Conservation (phyloP, 2,329 filamentous ascomycete genomes). For the Fusarium musae region DNA sequence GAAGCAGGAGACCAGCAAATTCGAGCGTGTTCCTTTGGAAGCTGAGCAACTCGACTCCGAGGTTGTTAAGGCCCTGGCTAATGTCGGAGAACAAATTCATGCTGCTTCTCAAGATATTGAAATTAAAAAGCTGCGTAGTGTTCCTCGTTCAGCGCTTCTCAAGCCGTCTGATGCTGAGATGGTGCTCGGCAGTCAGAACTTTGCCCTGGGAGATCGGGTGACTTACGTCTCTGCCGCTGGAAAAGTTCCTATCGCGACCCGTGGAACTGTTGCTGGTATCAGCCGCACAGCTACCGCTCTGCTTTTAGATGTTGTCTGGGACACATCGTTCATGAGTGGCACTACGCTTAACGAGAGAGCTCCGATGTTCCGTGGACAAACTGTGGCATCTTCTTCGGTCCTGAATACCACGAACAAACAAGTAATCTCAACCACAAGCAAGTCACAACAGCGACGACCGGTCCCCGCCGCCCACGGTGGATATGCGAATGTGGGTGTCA, state of each 20-base stretch:
- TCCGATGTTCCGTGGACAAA: slow-evolving; percentile 92
- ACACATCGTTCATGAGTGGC: slow-evolving; percentile 95
- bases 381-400: slow-evolving; percentile 86
- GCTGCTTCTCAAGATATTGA: slow-evolving; percentile 63
- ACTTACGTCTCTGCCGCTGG: slow-evolving; percentile 94
- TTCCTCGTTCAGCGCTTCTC: slow-evolving; percentile 87
- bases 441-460: slow-evolving; percentile 61
- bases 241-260: slow-evolving; percentile 91
- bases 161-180: slow-evolving; percentile 98
- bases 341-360: slow-evolving; percentile 91
- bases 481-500: slow-evolving; percentile 65
- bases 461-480: slow-evolving; percentile 61
- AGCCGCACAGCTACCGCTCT: slow-evolving; percentile 86
- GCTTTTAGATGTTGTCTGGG: slow-evolving; percentile 92
- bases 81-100: slow-evolving; percentile 73
- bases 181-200: slow-evolving; percentile 84
- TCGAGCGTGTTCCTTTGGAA: slow-evolving; percentile 95
- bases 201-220: slow-evolving; percentile 87
- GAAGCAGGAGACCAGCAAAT: slow-evolving; percentile 87
- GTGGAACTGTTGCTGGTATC: slow-evolving; percentile 94
- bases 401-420: slow-evolving; percentile 88
- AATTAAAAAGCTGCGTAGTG: slow-evolving; percentile 78
- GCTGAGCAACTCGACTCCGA: slow-evolving; percentile 96
- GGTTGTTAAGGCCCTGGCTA: slow-evolving; percentile 83
- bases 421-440: slow-evolving; percentile 74